Conservation (phyloP, 352 stramenopile genomes). For the Globisporangium middletonii region DNA sequence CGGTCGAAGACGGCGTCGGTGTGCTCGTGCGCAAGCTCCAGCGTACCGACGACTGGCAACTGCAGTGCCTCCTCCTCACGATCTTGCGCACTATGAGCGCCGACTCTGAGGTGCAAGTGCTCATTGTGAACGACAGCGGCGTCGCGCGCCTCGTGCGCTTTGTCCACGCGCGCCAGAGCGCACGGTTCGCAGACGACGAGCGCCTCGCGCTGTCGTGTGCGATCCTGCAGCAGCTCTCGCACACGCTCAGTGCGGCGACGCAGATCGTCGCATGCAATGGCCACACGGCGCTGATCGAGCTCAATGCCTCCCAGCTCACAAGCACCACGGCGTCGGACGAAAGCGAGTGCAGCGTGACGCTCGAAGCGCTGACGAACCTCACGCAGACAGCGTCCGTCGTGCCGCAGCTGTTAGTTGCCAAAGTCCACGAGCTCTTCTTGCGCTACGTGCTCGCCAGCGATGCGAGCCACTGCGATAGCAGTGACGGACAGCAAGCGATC, state of each 20-base stretch:
- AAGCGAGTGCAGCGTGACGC: slow-evolving; percentile 17
- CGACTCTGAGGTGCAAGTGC: slow-evolving; percentile 62
- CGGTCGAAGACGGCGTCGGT: slow-evolving; percentile 67
- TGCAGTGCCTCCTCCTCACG: slow-evolving; percentile 44
- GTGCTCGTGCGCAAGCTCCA: slow-evolving; percentile 41
- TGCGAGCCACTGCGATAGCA: not conserved
- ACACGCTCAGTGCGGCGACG: slow-evolving; percentile 19
- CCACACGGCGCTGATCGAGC: slow-evolving; percentile 31
- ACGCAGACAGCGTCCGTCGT: slow-evolving; percentile 17
- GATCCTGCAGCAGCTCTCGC: slow-evolving; percentile 38
- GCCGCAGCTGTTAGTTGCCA: slow-evolving; percentile 24
- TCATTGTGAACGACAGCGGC: slow-evolving; percentile 39
- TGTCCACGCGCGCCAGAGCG: slow-evolving; percentile 29
- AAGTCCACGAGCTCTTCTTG: slow-evolving; percentile 45
- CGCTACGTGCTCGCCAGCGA: slow-evolving; percentile 19
- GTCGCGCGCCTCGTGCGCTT: slow-evolving; percentile 40
- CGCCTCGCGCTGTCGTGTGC: slow-evolving; percentile 36
- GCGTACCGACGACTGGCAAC: slow-evolving; percentile 18
- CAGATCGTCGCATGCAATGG: slow-evolving; percentile 35
- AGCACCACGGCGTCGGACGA: slow-evolving; percentile 2
- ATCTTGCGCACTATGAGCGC: slow-evolving; percentile 46
- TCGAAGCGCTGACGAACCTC: slow-evolving; percentile 51
- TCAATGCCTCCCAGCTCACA: slow-evolving; percentile 27
- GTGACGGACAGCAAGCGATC: not conserved
- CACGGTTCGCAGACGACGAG: slow-evolving; percentile 21